Base-by-base conservation (phyloP, 176 grass and related monocot species). In the Oropetium thomaeum region DNA sequence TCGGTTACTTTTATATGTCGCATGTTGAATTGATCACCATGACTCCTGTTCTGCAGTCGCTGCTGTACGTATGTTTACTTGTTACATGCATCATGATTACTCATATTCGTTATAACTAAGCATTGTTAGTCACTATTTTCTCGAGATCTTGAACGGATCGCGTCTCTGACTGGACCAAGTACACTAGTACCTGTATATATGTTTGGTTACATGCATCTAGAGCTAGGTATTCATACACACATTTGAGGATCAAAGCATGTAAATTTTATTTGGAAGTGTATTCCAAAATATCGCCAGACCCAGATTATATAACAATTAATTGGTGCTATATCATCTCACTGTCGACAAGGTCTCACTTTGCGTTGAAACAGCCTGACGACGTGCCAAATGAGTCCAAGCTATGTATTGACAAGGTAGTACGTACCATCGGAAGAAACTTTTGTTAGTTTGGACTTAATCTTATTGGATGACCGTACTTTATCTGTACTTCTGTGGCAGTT, bases 381-480 rank as follows among this genome's bases (percentile, higher is more conserved):
- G 31, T 40, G 35, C n/a, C n/a, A 70, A 70, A 29, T 37, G 31
- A 27, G 54, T 62, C 55, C 34, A 61, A 8, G 30, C 31, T 51
- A 30, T 39, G n/a, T 25, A 25, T 25, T 63, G 78, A 80, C 30
- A 71, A 7, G 55, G 68, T 80, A 22, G 4, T 53, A n/a, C n/a
- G n/a, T n/a, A n/a, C n/a, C n/a, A 34, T 19, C 14, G 12, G 41
- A 38, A 2, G 40, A 25, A 25, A 8, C 9, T 26, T 26, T 12
- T 26, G 52, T 55, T 55, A 55, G 7, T 26, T 55, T n/a, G 52
- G 2, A 1, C 3, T 26, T n/a, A n/a, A 10, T 11, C 3, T 26
- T 23, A 8, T 16, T 25, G 22, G n/a, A 8, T 55, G 3, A 55
- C 26, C 12, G 8, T 26, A 55, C 22, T 55, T 12, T 57, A 26